Percentiles rank a stretch among this genome's conserved stretches.
Conservation (phyloP, 331 rosid species). For the Cydonia oblonga region DNA sequence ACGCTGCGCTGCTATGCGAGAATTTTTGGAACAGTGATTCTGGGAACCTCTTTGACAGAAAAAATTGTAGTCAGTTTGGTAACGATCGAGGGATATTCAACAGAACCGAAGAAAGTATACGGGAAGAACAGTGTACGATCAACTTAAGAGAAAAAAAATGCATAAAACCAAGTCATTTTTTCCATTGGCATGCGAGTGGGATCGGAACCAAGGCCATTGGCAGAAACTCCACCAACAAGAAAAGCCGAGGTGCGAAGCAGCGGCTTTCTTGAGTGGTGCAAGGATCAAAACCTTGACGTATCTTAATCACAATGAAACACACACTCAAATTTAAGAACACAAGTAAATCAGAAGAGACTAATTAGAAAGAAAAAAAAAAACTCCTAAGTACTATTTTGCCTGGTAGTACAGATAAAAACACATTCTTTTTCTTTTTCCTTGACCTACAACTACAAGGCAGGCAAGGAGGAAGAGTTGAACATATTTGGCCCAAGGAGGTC, state of each 20-base stretch:
- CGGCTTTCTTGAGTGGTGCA: no score
- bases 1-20: no score
- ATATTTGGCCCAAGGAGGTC: constrained; percentile 45
- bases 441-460: constrained; percentile 23
- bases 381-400: background rate
- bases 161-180: no score
- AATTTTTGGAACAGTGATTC: no score
- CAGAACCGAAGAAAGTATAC: background rate
- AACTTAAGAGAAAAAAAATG: no score
- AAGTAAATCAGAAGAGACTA: constrained; percentile 1
- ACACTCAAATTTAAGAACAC: background rate
- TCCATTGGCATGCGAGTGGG: no score
- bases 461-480: constrained; percentile 31
- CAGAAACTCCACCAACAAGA: no score
- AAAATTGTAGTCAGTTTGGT: background rate
- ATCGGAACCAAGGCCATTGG: no score
- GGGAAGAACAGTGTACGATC: no score
- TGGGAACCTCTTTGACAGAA: no score
- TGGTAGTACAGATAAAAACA: constrained; percentile 5
- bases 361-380: background rate
- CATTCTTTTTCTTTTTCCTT: background rate
- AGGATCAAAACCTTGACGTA: no score
- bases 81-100: background rate
- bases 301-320: background rate
- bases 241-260: no score